Percentiles rank a stretch among this genome's conserved stretches.
Evolutionary conservation across 2,329 filamentous ascomycete genomes (phyloP).

Genomic region (Diplocarpon mali): DNA sequence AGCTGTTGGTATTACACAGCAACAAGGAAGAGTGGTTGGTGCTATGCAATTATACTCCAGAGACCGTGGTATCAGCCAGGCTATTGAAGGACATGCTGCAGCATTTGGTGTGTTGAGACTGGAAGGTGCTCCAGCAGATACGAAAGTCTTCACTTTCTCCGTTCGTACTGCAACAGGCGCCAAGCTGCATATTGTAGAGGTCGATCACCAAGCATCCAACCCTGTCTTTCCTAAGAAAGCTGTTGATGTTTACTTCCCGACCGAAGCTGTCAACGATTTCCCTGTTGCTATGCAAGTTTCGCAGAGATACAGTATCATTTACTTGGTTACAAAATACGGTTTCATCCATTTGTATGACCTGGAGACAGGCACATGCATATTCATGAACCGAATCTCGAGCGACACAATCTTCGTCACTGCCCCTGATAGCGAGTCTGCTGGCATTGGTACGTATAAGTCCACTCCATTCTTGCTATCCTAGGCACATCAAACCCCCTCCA

Average conservation of each 20-base stretch:
- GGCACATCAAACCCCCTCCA: neutral
- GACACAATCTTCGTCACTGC: slow-evolving; percentile 97
- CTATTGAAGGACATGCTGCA: slow-evolving; percentile 94
- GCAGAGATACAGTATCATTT: slow-evolving; percentile 90
- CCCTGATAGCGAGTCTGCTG: slow-evolving; percentile 69
- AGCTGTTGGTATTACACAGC: slow-evolving; percentile 88
- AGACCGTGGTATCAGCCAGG: slow-evolving; percentile 92
- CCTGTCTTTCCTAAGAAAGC: slow-evolving; percentile 89
- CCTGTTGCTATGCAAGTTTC: slow-evolving; percentile 97
- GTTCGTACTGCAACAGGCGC: slow-evolving; percentile 81
- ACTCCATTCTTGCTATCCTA: too few species aligned
- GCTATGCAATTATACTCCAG: slow-evolving; percentile 96
- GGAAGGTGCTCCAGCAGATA: slow-evolving; percentile 80
- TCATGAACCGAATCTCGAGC: slow-evolving; percentile 99
- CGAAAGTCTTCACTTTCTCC: slow-evolving; percentile 94
- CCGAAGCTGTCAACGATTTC: slow-evolving; percentile 93
- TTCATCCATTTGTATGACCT: slow-evolving; percentile 99
- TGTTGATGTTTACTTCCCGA: slow-evolving; percentile 94
- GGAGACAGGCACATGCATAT: slow-evolving; percentile 89
- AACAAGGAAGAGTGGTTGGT: slow-evolving; percentile 85
- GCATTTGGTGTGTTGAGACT: slow-evolving; percentile 83
- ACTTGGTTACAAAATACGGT: slow-evolving; percentile 96
- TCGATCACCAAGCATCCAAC: slow-evolving; percentile 85
- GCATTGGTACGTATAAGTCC: slow-evolving; percentile 39
- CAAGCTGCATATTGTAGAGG: slow-evolving; percentile 95